Evolutionary conservation across 805 yeast species (phyloP).

Genomic region (Monosporozyma unispora): DNA sequence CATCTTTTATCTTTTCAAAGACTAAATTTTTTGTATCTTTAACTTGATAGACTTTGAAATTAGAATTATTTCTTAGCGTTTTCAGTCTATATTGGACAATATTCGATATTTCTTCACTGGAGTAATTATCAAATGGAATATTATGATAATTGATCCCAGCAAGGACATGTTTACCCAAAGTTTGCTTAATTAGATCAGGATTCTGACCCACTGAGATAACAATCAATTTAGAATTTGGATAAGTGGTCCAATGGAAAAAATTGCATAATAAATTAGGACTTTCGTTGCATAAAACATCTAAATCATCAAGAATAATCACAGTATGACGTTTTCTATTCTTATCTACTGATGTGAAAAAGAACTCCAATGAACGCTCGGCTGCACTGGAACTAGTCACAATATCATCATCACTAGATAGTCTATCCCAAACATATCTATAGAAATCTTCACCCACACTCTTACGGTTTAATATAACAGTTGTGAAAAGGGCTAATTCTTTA

Average conservation of each 20-base stretch:
- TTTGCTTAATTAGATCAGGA: constrained; percentile 89
- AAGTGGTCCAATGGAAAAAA: constrained; percentile 94
- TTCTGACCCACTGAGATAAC: constrained; percentile 92
- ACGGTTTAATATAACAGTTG: constrained; percentile 81
- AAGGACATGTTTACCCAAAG: constrained; percentile 76
- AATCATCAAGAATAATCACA: constrained; percentile 74
- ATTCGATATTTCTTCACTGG: constrained; percentile 60
- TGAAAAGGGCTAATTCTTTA: constrained; percentile 41
- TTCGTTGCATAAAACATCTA: constrained; percentile 74
- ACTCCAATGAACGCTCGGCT: constrained; percentile 58
- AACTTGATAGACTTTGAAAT: constrained; percentile 23
- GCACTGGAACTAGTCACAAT: constrained; percentile 45
- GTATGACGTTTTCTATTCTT: constrained; percentile 36
- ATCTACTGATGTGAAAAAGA: constrained; percentile 44
- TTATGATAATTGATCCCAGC: constrained; percentile 80
- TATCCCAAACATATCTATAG: constrained; percentile 73
- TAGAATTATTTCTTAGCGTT: constrained; percentile 28
- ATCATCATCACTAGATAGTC: constrained; percentile 41
- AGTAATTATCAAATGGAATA: constrained; percentile 79
- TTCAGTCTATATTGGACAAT: constrained; percentile 67
- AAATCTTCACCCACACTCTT: constrained; percentile 67
- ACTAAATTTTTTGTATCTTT: constrained; percentile 4
- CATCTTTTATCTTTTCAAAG: not conserved
- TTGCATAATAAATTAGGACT: constrained; percentile 84
- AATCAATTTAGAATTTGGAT: constrained; percentile 62